Evolutionary conservation across 352 stramenopile genomes (phyloP).

Genomic region (Globisporangium perplexum): DNA sequence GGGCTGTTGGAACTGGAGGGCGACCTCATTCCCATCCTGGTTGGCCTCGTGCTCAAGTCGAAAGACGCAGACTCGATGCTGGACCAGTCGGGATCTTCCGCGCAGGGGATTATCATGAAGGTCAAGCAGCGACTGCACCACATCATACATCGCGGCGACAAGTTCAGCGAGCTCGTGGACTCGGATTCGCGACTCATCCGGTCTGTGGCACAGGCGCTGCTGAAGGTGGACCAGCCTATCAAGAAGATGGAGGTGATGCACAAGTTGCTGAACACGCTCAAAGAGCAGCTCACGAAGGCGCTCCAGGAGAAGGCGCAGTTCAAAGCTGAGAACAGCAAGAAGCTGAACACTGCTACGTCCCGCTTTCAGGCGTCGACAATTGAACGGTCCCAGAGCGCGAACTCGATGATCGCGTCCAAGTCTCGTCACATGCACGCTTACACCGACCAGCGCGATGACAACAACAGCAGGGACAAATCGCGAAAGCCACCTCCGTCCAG

Average conservation of each 20-base stretch:
- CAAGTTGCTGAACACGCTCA: constrained; percentile 91
- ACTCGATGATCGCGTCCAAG: constrained; percentile 32
- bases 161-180: constrained; percentile 70
- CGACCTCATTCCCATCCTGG: constrained; percentile 98
- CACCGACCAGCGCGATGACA: constrained; percentile 26
- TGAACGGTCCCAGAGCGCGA: constrained; percentile 64
- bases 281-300: constrained; percentile 84
- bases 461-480: constrained; percentile 27
- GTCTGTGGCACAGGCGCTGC: constrained; percentile 70
- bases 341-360: constrained; percentile 30
- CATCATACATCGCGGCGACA: constrained; percentile 82
- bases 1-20: constrained; percentile 98
- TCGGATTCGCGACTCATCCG: constrained; percentile 76
- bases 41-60: constrained; percentile 89
- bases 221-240: constrained; percentile 91
- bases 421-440: constrained; percentile 60
- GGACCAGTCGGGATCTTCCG: constrained; percentile 96
- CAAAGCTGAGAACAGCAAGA: constrained; percentile 39
- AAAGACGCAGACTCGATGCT: constrained; percentile 95
- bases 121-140: constrained; percentile 86
- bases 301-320: constrained; percentile 75
- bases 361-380: constrained; percentile 28
- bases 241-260: constrained; percentile 90
- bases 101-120: constrained; percentile 86
- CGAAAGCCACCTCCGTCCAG: not conserved